Conservation (phyloP, 345 rosid genomes). For the Eucalyptus cloeziana region DNA sequence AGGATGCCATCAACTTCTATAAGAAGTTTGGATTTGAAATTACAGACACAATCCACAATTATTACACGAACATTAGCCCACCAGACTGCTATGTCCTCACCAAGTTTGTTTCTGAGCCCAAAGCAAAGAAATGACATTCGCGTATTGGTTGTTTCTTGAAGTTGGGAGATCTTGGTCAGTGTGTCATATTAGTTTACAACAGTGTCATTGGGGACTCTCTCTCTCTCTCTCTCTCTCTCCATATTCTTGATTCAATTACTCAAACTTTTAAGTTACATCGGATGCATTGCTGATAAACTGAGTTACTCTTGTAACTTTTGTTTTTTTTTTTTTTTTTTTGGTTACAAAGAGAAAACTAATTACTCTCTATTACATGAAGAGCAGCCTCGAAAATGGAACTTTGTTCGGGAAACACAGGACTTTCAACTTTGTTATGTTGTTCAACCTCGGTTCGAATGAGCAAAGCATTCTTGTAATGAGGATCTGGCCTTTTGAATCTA, state of each 20-base stretch:
- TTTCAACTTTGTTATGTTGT: background rate
- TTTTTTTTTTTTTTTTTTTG: background rate
- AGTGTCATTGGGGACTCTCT: background rate
- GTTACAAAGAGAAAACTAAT: background rate
- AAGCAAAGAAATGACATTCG: conserved; percentile 32
- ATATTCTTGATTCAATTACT: background rate
- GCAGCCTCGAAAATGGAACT: background rate
- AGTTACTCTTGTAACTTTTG: background rate
- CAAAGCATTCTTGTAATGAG: background rate
- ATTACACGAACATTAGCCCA: conserved; percentile 74
- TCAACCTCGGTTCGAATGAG: background rate
- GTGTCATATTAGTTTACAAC: background rate
- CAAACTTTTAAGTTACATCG: background rate
- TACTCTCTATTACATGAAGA: background rate
- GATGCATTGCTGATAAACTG: background rate
- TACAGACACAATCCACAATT: conserved; percentile 75
- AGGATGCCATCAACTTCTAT: conserved; percentile 91
- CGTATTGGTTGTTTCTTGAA: background rate
- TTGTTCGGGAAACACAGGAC: background rate
- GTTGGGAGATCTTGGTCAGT: background rate
- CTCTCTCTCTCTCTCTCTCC: background rate
- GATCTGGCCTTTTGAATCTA: background rate
- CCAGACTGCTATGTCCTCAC: conserved; percentile 79
- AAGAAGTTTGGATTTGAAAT: conserved; percentile 89
- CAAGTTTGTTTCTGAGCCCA: conserved; percentile 40